Evolutionary conservation across 2,329 filamentous ascomycete species (phyloP), one percentile per base, ranked within the genome.

Genomic region (Monilinia polystroma): DNA sequence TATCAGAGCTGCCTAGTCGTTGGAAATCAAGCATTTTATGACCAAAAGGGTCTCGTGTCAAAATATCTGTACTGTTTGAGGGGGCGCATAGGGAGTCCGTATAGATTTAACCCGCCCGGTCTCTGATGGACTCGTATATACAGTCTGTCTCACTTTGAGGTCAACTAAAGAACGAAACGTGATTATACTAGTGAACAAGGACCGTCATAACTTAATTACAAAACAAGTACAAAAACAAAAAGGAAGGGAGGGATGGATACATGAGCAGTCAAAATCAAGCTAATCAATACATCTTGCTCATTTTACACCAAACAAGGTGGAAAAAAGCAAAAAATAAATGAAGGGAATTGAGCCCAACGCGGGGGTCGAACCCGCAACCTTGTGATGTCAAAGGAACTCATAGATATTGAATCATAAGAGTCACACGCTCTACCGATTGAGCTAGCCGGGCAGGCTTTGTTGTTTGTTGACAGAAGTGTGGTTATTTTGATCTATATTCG

Each of bases 351-450:
- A 62, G 58, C 58, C 58, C 58, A 62, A 62, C 58, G 58, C 29
- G 58, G 58, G 58, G 58, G 58, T 62, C 45, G 58, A 62, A 62
- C 58, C 58, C 58, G 29, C 58, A 62, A 62, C 58, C 58, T 62
- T 62, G 58, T 62, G 58, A 62, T 62, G 18, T 35, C 57, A 51
- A 43, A 59, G 32, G 29, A 60, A 60, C 57, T 60, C 57, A 35
- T 49, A 60, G 45, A 38, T 51, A 23, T 51, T 49, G 20, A 54
- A 66, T 54, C 64, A 3, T 74, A 73, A 74, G 72, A 73, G 72
- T 68, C 73, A 72, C 72, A 75, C 72, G 73, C 73, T 74, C 73
- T 74, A 74, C 73, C 72, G 72, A 73, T 73, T 74, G 73, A 73
- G 73, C 73, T 74, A 72, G 67, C 71, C 70, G 68, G 71, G 72